phyloP scores from a whole-genome alignment of 2,329 filamentous ascomycete genomes.

The Monosporascus ibericus region DNA sequence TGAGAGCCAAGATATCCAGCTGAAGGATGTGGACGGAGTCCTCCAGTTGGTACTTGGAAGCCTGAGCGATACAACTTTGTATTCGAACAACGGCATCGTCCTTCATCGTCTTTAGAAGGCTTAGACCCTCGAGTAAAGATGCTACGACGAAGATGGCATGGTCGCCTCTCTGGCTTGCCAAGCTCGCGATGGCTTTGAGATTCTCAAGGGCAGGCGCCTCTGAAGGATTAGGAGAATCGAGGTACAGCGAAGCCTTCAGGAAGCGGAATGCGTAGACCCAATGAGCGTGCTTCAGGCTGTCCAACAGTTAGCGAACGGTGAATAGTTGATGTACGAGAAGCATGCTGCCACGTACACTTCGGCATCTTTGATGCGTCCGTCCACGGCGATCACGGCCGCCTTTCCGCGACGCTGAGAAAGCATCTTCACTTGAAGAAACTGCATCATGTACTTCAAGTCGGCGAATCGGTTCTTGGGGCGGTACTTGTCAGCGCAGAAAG shows the following conservation, averaged over 20 bases:
- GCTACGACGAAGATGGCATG: conserved; percentile 59
- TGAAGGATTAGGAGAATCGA: conserved; percentile 53
- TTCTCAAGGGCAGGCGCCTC: conserved; percentile 64
- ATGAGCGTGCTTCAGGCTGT: conserved; percentile 53
- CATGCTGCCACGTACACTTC: conserved; percentile 45
- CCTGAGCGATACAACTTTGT: conserved; percentile 68
- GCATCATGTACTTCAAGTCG: conserved; percentile 72
- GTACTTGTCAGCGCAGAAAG: conserved; percentile 19
- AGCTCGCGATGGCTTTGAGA: conserved; percentile 53
- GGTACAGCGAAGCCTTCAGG: conserved; percentile 62
- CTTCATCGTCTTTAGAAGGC: conserved; percentile 58
- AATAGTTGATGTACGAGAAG: neutral
- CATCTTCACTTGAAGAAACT: conserved; percentile 65
- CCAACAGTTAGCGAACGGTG: conserved; percentile 11
- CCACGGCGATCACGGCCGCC: conserved; percentile 65
- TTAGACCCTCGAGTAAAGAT: conserved; percentile 62
- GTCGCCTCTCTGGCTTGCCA: conserved; percentile 57
- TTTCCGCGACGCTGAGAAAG: conserved; percentile 66
- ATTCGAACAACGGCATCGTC: conserved; percentile 64
- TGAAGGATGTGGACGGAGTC: conserved; percentile 58
- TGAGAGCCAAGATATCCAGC: conserved; percentile 57
- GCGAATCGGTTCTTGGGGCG: conserved; percentile 43
- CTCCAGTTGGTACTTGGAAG: conserved; percentile 64
- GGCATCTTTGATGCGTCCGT: conserved; percentile 62
- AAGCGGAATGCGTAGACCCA: conserved; percentile 78